phyloP scores from a whole-genome alignment of 805 yeast genomes.

The Zygoascus ofunaensis region DNA sequence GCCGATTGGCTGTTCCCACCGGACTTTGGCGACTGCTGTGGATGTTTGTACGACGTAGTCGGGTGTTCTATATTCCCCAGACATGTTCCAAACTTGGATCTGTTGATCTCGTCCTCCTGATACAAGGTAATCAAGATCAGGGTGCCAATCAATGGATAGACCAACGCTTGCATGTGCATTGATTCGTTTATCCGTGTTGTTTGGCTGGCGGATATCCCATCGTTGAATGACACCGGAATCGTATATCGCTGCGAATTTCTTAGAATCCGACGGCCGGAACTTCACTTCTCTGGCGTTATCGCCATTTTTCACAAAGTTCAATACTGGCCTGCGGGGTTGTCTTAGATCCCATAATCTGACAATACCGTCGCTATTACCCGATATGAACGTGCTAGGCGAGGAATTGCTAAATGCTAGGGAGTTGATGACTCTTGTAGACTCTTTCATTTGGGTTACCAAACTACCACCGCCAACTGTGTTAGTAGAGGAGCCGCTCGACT shows the following conservation, averaged over 20 bases:
- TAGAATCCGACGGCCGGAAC: conserved; percentile 45
- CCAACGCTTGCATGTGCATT: conserved; percentile 93
- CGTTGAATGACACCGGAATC: conserved; percentile 83
- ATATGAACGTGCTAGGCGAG: conserved; percentile 48
- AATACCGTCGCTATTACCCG: conserved; percentile 72
- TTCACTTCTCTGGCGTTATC: conserved; percentile 60
- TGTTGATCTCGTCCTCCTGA: conserved; percentile 92
- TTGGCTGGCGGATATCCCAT: conserved; percentile 73
- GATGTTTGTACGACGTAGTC: conserved; percentile 66
- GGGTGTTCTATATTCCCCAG: conserved; percentile 40
- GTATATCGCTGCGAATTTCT: conserved; percentile 65
- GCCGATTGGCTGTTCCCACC: conserved; percentile 47
- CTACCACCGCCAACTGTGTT: not conserved
- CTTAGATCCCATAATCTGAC: conserved; percentile 80
- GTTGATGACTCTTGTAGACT: conserved; percentile 42
- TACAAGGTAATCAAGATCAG: conserved; percentile 65
- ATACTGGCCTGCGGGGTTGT: conserved; percentile 37
- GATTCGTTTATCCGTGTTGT: conserved; percentile 55
- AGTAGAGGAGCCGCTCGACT: conserved; percentile 3
- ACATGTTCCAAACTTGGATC: conserved; percentile 66
- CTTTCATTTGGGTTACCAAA: conserved; percentile 14
- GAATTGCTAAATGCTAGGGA: conserved; percentile 61
- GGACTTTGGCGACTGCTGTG: conserved; percentile 66
- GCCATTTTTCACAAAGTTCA: conserved; percentile 50
- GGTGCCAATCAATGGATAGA: conserved; percentile 80